phyloP scores from a whole-genome alignment of 2,329 filamentous ascomycete genomes.

The Trichoderma sp. region DNA sequence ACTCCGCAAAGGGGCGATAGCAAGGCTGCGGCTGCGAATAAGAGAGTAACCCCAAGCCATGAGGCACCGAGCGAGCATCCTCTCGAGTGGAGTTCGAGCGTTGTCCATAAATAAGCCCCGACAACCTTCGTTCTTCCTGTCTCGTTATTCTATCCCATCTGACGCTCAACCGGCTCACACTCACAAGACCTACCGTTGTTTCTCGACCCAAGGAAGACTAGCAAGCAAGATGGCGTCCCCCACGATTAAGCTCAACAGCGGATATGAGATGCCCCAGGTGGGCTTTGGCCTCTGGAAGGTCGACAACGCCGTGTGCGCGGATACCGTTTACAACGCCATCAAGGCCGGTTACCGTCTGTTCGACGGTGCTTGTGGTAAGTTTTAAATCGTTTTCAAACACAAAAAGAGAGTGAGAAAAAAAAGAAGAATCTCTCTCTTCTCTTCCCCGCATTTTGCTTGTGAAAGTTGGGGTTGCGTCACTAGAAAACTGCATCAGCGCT shows the following conservation, averaged over 20 bases:
- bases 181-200: background rate
- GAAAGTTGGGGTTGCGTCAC: background rate
- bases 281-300: constrained; percentile 86
- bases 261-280: constrained; percentile 71
- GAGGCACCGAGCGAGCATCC: constrained; percentile 7
- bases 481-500: background rate
- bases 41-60: background rate
- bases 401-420: background rate
- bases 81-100: constrained; percentile 16
- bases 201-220: constrained; percentile 17
- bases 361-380: constrained; percentile 59
- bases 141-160: background rate
- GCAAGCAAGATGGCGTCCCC: constrained; percentile 39
- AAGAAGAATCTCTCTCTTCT: background rate
- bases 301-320: constrained; percentile 69
- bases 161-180: background rate
- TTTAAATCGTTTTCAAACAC: background rate
- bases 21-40: constrained; percentile 15
- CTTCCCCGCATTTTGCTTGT: background rate
- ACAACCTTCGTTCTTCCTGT: constrained; percentile 6
- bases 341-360: constrained; percentile 63
- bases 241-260: constrained; percentile 64
- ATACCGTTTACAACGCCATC: constrained; percentile 76
- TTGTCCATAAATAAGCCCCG: constrained; percentile 16
- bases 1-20: background rate